Evolutionary conservation across 108 stramenopile genomes (phyloP).

Genomic region (Schizochytrium sp.): DNA sequence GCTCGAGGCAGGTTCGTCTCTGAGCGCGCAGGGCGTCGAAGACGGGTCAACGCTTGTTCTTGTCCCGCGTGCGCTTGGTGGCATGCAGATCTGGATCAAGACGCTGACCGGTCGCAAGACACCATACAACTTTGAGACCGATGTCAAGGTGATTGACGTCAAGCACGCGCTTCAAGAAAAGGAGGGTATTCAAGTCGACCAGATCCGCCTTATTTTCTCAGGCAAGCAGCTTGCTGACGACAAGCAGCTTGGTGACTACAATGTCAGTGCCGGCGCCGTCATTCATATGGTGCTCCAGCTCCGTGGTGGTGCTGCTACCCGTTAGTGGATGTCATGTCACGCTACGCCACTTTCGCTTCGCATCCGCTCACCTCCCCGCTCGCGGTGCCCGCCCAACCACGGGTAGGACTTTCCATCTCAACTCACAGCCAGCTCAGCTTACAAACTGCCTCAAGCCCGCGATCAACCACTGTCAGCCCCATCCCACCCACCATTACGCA

Average conservation of each 20-base stretch:
- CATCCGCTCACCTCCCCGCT: too few species aligned
- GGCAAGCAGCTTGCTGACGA: slow-evolving; percentile 93
- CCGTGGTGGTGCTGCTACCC: slow-evolving; percentile 63
- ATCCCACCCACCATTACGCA: too few species aligned
- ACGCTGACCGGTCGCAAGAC: slow-evolving; percentile 89
- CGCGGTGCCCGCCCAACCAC: too few species aligned
- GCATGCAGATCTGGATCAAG: slow-evolving; percentile 82
- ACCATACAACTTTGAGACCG: slow-evolving; percentile 90
- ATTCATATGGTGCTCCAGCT: slow-evolving; percentile 99
- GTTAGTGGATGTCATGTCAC: background rate
- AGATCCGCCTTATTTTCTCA: slow-evolving; percentile 93
- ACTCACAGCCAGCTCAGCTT: too few species aligned
- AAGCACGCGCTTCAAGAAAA: slow-evolving; percentile 96
- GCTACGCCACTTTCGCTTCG: too few species aligned
- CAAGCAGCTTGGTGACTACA: slow-evolving; percentile 79
- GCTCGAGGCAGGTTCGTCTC: slow-evolving; percentile 37
- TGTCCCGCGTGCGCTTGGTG: slow-evolving; percentile 43
- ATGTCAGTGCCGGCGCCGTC: slow-evolving; percentile 88
- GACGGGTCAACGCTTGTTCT: slow-evolving; percentile 37
- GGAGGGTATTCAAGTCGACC: slow-evolving; percentile 94
- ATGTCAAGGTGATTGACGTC: slow-evolving; percentile 79
- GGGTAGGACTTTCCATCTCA: too few species aligned
- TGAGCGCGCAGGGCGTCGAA: slow-evolving; percentile 46
- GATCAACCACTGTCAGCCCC: too few species aligned
- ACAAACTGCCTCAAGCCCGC: too few species aligned